Conservation (phyloP, 2,329 filamentous ascomycete genomes). For the Xenoacremonium recifei region DNA sequence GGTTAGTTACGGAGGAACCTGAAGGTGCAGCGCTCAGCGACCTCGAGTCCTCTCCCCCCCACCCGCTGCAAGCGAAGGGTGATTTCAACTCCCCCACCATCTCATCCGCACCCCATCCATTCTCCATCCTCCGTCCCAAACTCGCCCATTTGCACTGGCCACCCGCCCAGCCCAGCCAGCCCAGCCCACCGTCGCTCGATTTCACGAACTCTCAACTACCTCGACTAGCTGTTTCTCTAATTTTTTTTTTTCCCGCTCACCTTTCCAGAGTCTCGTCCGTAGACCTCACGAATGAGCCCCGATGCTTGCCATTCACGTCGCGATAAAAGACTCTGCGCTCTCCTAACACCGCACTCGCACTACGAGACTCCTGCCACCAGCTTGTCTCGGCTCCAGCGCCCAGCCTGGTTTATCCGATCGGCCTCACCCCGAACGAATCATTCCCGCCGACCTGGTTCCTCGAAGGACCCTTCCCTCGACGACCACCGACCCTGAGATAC, state of each 20-base stretch:
- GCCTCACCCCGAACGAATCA: constrained; percentile 1
- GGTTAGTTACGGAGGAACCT: no score
- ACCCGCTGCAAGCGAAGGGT: background rate
- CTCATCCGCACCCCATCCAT: background rate
- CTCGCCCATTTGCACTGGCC: background rate
- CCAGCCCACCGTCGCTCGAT: background rate
- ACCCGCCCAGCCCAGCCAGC: background rate
- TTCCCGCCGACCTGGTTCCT: background rate
- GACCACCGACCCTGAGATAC: no score
- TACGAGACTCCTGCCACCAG: no score
- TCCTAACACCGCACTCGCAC: no score
- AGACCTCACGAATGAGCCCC: no score
- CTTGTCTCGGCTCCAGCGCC: no score
- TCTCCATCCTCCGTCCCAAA: background rate
- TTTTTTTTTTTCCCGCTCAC: background rate
- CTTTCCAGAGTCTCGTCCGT: no score
- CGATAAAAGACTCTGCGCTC: no score
- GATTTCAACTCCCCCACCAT: background rate
- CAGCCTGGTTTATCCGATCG: background rate
- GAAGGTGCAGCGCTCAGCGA: no score
- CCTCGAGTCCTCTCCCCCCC: no score
- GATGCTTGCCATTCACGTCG: no score
- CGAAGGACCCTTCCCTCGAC: no score
- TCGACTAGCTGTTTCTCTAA: background rate
- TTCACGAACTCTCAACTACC: background rate